Evolutionary conservation across 495 filamentous ascomycete genomes (phyloP).

Genomic region (Barbatosphaeria neglecta): DNA sequence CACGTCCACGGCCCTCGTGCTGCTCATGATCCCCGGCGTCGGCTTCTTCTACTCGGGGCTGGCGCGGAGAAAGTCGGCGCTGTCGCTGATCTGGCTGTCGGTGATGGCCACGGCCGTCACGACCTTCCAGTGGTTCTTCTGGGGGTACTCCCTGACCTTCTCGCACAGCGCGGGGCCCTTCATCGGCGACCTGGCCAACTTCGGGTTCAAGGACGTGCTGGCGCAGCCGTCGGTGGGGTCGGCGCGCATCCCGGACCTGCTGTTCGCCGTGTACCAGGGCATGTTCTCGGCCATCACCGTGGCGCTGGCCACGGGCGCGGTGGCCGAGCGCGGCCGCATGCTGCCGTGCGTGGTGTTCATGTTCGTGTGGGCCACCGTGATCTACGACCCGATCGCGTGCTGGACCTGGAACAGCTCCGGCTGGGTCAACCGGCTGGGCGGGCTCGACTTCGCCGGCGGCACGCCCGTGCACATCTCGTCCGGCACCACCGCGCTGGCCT

Average conservation of each 20-base stretch:
- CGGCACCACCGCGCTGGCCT: conserved; percentile 77
- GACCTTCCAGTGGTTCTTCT: conserved; percentile 98
- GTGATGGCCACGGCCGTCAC: conserved; percentile 87
- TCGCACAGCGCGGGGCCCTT: conserved; percentile 71
- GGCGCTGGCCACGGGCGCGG: conserved; percentile 82
- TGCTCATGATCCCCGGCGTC: conserved; percentile 97
- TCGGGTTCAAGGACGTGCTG: conserved; percentile 75
- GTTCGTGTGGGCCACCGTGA: conserved; percentile 89
- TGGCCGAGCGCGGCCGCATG: conserved; percentile 90
- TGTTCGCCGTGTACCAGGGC: conserved; percentile 92
- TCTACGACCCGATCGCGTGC: conserved; percentile 93
- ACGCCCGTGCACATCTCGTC: conserved; percentile 94
- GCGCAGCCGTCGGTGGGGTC: conserved; percentile 74
- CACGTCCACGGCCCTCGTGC: conserved; percentile 73
- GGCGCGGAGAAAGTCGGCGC: conserved; percentile 88
- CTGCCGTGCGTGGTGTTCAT: conserved; percentile 90
- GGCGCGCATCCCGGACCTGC: conserved; percentile 69
- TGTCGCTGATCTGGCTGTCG: conserved; percentile 93
- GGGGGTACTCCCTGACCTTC: conserved; percentile 92
- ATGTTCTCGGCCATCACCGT: conserved; percentile 98
- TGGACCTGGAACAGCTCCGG: conserved; percentile 94
- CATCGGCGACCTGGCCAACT: conserved; percentile 77
- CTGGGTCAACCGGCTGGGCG: conserved; percentile 76
- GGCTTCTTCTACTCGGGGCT: conserved; percentile 99
- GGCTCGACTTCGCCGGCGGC: conserved; percentile 91